Percentiles rank a stretch among this genome's conserved stretches.
These are phyloP conservation scores for Teunomyces kruisii DNA, from an alignment of 805 yeast genomes.

Conservation along the genomic window DNA sequence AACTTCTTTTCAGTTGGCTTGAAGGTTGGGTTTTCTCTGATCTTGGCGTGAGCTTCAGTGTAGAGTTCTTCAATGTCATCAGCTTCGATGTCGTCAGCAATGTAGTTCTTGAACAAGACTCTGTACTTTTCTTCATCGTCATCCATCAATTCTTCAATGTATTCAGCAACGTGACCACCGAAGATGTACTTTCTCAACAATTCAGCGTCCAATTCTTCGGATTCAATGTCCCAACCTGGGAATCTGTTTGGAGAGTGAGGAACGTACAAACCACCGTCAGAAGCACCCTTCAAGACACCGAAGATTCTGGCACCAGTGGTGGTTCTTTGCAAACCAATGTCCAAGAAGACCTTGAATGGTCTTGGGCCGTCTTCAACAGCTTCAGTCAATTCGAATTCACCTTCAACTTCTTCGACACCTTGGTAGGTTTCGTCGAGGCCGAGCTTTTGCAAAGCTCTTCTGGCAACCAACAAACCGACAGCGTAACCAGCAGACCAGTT, in stretches of 20 bases:
- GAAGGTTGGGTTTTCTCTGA: conserved; percentile 94
- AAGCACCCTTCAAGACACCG: conserved; percentile 99
- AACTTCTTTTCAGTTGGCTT: conserved; percentile 87
- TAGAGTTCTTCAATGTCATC: conserved; percentile 95
- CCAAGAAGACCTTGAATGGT: conserved; percentile 99
- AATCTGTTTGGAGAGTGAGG: conserved; percentile 99
- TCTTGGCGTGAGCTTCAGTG: conserved; percentile 89
- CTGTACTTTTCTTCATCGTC: conserved; percentile 99
- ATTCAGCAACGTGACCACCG: conserved; percentile 99
- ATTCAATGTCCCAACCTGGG: conserved; percentile 99
- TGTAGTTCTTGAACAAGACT: conserved; percentile 92
- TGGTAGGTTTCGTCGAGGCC: conserved; percentile 96
- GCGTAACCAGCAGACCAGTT: conserved; percentile 99
- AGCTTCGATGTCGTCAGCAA: conserved; percentile 96
- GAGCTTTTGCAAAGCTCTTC: conserved; percentile 97
- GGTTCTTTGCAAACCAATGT: conserved; percentile 99
- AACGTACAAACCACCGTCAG: conserved; percentile 98
- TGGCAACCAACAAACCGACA: conserved; percentile 96
- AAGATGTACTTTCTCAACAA: conserved; percentile 97
- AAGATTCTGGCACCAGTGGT: conserved; percentile 99
- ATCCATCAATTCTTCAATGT: conserved; percentile 99
- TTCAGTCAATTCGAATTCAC: conserved; percentile 97
- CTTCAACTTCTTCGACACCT: conserved; percentile 99
- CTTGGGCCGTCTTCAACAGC: conserved; percentile 99
- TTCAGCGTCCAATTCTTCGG: conserved; percentile 98